A percentile compares a stretch with the other conserved stretches of the same genome.
Conservation (phyloP, 2,329 filamentous ascomycete genomes). For the Cladophialophora immunda region DNA sequence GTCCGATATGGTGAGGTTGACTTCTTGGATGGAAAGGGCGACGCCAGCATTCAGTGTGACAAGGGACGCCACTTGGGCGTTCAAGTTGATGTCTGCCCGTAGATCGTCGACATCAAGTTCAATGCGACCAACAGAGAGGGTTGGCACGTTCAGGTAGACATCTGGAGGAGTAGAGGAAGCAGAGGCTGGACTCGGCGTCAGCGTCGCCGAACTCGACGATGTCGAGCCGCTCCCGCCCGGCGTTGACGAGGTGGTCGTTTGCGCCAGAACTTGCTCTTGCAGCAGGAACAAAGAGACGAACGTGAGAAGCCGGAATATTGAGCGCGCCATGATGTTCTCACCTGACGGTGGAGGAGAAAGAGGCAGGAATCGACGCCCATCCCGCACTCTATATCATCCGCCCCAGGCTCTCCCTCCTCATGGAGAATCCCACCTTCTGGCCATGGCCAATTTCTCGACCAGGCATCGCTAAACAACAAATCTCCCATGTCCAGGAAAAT, state of each 20-base stretch:
- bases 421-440: background rate
- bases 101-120: constrained; percentile 69
- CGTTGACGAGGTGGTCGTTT: constrained; percentile 5
- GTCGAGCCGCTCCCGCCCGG: constrained; percentile 26
- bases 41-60: constrained; percentile 63
- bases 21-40: constrained; percentile 55
- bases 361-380: background rate
- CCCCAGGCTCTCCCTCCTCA: background rate
- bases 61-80: constrained; percentile 66
- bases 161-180: constrained; percentile 52
- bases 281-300: background rate
- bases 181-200: constrained; percentile 45
- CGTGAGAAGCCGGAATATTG: background rate
- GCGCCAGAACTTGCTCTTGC: constrained; percentile 2
- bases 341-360: background rate
- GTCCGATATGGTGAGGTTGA: constrained; percentile 70
- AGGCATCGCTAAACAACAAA: constrained; percentile 14
- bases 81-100: constrained; percentile 67
- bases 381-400: background rate
- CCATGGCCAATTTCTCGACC: constrained; percentile 19
- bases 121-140: constrained; percentile 67
- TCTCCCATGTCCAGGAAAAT: constrained; percentile 10
- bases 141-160: constrained; percentile 66
- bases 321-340: constrained; percentile 8
- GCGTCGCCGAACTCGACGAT: constrained; percentile 42